Percentiles rank a stretch among this genome's conserved stretches.
Conservation (phyloP, 2,329 filamentous ascomycete species). For the Capronia coronata region DNA sequence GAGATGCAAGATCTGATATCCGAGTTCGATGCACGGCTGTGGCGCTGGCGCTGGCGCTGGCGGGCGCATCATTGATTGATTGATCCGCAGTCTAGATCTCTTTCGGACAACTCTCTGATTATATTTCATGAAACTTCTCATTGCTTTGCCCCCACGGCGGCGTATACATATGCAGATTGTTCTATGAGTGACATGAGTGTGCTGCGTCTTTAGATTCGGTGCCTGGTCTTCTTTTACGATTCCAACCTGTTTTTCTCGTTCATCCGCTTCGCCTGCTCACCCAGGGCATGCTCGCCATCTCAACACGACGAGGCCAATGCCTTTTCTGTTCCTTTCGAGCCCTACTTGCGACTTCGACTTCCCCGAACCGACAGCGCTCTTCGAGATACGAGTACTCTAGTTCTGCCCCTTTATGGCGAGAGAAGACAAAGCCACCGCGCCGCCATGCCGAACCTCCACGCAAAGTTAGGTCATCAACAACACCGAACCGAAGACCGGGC, state of each 20-base stretch:
- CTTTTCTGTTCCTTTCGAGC: slow-evolving; percentile 38
- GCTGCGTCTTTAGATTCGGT: background rate
- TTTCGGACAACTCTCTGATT: background rate
- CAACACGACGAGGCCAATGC: slow-evolving; percentile 31
- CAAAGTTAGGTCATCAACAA: background rate
- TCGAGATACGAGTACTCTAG: slow-evolving; percentile 31
- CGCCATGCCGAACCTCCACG: background rate
- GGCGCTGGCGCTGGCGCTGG: no score
- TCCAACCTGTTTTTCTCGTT: background rate
- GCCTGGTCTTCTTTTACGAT: background rate
- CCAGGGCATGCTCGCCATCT: slow-evolving; percentile 16
- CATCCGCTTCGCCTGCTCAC: background rate
- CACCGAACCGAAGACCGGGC: background rate
- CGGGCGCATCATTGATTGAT: no score
- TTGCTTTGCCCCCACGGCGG: background rate
- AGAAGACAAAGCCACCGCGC: background rate
- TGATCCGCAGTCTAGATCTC: background rate
- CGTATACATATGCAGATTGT: background rate
- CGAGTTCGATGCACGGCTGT: no score
- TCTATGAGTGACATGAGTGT: background rate
- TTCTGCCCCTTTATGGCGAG: slow-evolving; percentile 7
- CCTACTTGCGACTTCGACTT: background rate
- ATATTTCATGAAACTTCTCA: background rate
- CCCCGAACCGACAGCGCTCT: slow-evolving; percentile 25
- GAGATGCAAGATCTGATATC: no score